Evolutionary conservation across 306 rosid species (phyloP).

Genomic region (Coriaria nepalensis): DNA sequence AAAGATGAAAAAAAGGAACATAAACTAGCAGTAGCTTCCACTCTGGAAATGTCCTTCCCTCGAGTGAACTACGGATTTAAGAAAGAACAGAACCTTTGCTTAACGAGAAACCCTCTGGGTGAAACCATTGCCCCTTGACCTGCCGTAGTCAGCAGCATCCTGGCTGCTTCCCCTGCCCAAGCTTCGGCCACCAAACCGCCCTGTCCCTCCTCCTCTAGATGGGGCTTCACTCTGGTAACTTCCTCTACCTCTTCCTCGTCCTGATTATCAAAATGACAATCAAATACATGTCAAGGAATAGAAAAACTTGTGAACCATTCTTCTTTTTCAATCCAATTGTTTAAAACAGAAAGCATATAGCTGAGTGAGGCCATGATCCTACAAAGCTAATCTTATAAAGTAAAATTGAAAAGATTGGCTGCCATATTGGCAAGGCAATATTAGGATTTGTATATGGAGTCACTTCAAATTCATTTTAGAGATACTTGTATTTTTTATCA

Average conservation of each 20-base stretch:
- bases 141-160: slow-evolving; percentile 43
- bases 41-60: slow-evolving; percentile 5
- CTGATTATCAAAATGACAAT: slow-evolving; percentile 21
- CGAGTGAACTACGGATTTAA: slow-evolving; percentile 1
- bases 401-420: neutral
- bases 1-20: no score
- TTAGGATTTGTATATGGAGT: neutral
- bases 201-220: slow-evolving; percentile 17
- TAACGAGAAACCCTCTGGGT: slow-evolving; percentile 58
- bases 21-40: neutral
- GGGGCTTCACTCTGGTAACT: slow-evolving; percentile 53
- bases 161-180: slow-evolving; percentile 49
- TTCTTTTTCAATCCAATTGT: neutral
- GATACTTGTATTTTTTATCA: no score
- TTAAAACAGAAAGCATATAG: no score
- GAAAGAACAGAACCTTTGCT: slow-evolving; percentile 4
- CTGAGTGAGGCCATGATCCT: no score
- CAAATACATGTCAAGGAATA: slow-evolving; percentile 11
- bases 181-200: slow-evolving; percentile 55
- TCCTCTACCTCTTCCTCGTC: slow-evolving; percentile 77
- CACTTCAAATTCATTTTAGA: no score
- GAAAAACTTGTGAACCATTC: neutral
- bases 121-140: slow-evolving; percentile 61
- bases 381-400: no score
- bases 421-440: neutral